These are phyloP conservation scores for Ligustrum vulgare DNA, from an alignment of 257 asterid species.

Conservation along the genomic window DNA sequence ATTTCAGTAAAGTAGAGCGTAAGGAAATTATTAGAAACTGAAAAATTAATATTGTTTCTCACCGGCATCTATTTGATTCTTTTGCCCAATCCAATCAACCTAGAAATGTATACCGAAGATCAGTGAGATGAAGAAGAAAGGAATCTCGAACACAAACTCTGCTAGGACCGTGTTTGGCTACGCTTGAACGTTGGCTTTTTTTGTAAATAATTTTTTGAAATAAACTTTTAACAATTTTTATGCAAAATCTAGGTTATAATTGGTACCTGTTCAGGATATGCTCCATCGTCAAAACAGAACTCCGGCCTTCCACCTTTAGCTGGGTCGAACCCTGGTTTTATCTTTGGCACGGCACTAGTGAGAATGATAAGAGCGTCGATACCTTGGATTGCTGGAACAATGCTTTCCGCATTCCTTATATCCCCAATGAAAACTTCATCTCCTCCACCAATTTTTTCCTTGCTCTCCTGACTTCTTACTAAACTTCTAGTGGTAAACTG, in stretches of 20 bases:
- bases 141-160: not conserved
- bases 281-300: constrained; percentile 82
- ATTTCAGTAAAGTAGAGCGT: not conserved
- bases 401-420: constrained; percentile 58
- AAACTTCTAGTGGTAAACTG: constrained; percentile 60
- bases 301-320: constrained; percentile 84
- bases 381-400: constrained; percentile 69
- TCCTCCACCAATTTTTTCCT: constrained; percentile 74
- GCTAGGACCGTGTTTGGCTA: not conserved
- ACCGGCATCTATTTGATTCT: constrained; percentile 94
- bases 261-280: constrained; percentile 78
- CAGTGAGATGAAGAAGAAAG: not conserved
- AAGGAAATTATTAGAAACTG: not conserved
- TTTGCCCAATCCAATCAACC: constrained; percentile 98
- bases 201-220: too few relatives aligned
- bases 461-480: constrained; percentile 87
- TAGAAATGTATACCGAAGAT: constrained; percentile 26
- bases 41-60: constrained; percentile 20
- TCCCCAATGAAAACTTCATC: constrained; percentile 84
- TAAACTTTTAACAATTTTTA: too few relatives aligned
- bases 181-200: not conserved
- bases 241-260: not conserved
- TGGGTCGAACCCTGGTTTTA: constrained; percentile 87
- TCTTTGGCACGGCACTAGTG: constrained; percentile 90
- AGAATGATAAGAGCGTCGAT: constrained; percentile 80